Percentiles rank a stretch among this genome's conserved stretches.
These are phyloP conservation scores for Metschnikowia santaceciliae DNA, from an alignment of 805 yeast species.

Conservation along the genomic window DNA sequence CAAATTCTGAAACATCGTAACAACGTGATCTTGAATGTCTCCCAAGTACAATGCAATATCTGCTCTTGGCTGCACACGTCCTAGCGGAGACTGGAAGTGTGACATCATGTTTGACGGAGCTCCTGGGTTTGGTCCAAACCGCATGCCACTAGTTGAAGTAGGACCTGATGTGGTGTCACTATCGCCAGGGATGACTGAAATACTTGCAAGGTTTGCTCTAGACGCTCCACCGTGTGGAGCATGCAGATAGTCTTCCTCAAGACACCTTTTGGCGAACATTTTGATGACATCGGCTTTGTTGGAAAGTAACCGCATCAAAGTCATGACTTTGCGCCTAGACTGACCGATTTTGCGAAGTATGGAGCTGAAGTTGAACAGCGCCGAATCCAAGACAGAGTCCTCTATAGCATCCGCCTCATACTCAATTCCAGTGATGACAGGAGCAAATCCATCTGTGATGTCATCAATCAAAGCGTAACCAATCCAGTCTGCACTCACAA, in stretches of 20 bases:
- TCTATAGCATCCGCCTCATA: conserved; percentile 81
- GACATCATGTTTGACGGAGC: conserved; percentile 23
- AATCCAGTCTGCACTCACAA: conserved; percentile 76
- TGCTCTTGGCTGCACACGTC: conserved; percentile 62
- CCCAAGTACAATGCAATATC: conserved; percentile 91
- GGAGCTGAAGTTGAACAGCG: conserved; percentile 66
- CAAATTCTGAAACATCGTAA: conserved; percentile 91
- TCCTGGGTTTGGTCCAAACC: conserved; percentile 36
- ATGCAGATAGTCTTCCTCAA: conserved; percentile 50
- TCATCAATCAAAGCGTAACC: conserved; percentile 82
- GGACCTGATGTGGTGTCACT: conserved; percentile 7
- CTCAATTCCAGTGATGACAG: conserved; percentile 72
- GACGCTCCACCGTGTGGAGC: conserved; percentile 15
- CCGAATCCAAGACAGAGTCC: conserved; percentile 77
- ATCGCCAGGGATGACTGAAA: conserved; percentile 6
- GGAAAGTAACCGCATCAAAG: conserved; percentile 78
- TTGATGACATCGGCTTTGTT: conserved; percentile 96
- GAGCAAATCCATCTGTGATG: conserved; percentile 81
- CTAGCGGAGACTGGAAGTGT: conserved; percentile 19
- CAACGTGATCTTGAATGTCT: conserved; percentile 95
- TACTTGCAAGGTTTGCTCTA: conserved; percentile 17
- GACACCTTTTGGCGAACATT: conserved; percentile 94
- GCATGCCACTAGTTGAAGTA: conserved; percentile 24
- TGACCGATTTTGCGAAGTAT: conserved; percentile 86
- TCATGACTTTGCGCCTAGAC: conserved; percentile 88